These are phyloP conservation scores for Spathaspora sp. DNA, from an alignment of 1,139 yeast species.

Conservation along the genomic window DNA sequence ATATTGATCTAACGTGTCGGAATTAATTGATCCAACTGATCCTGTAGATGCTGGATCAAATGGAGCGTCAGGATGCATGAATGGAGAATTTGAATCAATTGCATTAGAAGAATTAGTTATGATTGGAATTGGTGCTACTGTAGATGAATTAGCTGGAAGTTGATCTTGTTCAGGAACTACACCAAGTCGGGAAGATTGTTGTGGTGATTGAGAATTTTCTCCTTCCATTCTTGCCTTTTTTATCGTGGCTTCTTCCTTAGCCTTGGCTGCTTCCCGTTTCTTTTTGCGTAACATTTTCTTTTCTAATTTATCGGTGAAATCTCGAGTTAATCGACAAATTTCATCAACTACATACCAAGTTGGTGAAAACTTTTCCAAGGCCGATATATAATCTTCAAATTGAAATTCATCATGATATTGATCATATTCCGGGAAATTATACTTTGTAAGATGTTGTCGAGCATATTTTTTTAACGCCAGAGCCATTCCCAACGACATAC, in stretches of 20 bases:
- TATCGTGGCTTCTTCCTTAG: background rate
- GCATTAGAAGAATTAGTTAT: background rate
- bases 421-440: conserved; percentile 4
- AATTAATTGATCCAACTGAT: conserved; percentile 5
- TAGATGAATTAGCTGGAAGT: background rate
- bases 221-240: background rate
- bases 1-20: conserved; percentile 13
- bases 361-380: conserved; percentile 21
- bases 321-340: conserved; percentile 23
- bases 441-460: conserved; percentile 8
- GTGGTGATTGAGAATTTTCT: background rate
- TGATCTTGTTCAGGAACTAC: background rate
- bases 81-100: conserved; percentile 2
- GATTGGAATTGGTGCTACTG: background rate
- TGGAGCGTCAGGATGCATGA: background rate
- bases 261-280: background rate
- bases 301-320: conserved; percentile 21
- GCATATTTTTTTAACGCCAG: conserved; percentile 16
- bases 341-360: conserved; percentile 35
- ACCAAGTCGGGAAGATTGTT: background rate
- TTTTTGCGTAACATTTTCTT: conserved; percentile 8
- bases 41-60: conserved; percentile 1
- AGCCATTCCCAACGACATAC: conserved; percentile 21
- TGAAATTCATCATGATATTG: conserved; percentile 11
- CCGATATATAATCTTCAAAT: conserved; percentile 21